Evolutionary conservation across 2,329 filamentous ascomycete species (phyloP).

Genomic region (Fusarium sp.): DNA sequence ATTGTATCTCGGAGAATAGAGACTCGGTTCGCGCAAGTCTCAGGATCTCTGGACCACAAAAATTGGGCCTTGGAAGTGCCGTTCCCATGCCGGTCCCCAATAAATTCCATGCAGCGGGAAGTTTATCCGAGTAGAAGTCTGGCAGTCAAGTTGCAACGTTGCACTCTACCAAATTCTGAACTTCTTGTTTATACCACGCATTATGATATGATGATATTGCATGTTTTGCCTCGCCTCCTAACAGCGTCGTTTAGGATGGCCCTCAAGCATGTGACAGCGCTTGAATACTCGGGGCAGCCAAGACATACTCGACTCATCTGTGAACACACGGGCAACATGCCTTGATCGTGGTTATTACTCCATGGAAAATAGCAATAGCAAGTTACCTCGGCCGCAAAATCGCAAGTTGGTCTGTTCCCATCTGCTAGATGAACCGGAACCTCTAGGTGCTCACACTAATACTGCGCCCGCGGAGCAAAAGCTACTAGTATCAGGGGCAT

Average conservation of each 20-base stretch:
- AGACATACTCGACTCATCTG: not conserved
- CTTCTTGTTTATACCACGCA: not conserved
- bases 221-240: not conserved
- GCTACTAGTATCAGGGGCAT: constrained; percentile 1
- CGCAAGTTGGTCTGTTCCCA: not conserved
- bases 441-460: not conserved
- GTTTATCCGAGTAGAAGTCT: constrained; percentile 6
- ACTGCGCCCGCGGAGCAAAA: constrained; percentile 5
- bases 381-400: not conserved
- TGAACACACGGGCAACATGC: not conserved
- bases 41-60: constrained; percentile 11
- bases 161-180: constrained; percentile 7
- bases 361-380: not conserved
- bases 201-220: constrained; percentile 15
- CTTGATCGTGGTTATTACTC: not conserved
- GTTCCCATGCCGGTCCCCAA: constrained; percentile 20
- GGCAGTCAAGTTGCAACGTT: constrained; percentile 24
- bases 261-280: constrained; percentile 9
- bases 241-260: not conserved
- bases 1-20: constrained; percentile 13
- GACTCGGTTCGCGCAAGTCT: constrained; percentile 5
- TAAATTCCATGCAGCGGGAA: constrained; percentile 13
- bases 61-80: constrained; percentile 9
- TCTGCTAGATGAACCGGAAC: not conserved
- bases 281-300: not conserved